Evolutionary conservation across 1,139 yeast species (phyloP).

Genomic region (Debaryomycetaceae sp.): DNA sequence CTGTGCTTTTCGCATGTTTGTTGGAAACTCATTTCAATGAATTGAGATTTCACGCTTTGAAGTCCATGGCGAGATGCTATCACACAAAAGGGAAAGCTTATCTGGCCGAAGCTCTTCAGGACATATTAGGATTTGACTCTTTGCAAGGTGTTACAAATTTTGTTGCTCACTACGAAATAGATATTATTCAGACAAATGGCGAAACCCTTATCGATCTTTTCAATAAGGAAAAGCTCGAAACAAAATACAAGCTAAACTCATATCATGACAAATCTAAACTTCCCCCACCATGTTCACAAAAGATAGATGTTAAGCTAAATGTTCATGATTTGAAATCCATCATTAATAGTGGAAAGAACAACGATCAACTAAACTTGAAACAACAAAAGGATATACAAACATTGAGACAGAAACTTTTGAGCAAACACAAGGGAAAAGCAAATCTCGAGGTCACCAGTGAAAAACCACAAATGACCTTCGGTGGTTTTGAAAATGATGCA

Average conservation of each 20-base stretch:
- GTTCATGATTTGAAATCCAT: conserved; percentile 26
- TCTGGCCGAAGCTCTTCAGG: conserved; percentile 42
- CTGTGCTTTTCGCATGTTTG: conserved; percentile 70
- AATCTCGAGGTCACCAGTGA: background rate
- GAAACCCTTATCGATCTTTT: conserved; percentile 52
- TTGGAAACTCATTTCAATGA: conserved; percentile 81
- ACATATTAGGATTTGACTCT: conserved; percentile 65
- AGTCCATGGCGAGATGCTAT: conserved; percentile 61
- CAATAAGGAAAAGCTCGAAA: conserved; percentile 43
- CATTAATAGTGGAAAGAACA: conserved; percentile 39
- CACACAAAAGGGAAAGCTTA: conserved; percentile 73
- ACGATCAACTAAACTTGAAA: conserved; percentile 20
- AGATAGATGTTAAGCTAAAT: conserved; percentile 48
- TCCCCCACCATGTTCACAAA: conserved; percentile 55
- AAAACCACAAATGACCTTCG: background rate
- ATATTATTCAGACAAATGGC: conserved; percentile 35
- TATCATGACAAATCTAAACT: conserved; percentile 45
- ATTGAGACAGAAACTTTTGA: background rate
- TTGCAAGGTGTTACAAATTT: conserved; percentile 51
- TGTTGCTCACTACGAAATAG: conserved; percentile 63
- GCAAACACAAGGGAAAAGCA: background rate
- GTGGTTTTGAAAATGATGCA: background rate
- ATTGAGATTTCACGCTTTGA: conserved; percentile 71
- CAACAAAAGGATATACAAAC: background rate
- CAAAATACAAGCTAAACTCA: conserved; percentile 42